Conservation (phyloP, 805 yeast genomes). For the Kurtzmaniella fragi region DNA sequence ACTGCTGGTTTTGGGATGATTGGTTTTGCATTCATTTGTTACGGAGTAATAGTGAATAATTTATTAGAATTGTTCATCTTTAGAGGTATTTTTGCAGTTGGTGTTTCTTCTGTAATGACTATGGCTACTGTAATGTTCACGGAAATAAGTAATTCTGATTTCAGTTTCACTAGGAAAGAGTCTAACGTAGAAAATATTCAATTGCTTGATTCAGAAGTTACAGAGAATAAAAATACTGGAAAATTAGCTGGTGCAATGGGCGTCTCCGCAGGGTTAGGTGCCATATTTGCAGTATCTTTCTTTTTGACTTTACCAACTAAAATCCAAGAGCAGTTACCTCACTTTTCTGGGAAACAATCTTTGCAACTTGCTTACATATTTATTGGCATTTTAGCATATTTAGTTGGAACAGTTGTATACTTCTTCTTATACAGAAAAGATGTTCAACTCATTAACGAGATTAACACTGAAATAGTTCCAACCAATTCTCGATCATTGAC, state of each 20-base stretch:
- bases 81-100: conserved; percentile 56
- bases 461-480: not conserved
- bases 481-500: conserved; percentile 3
- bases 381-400: conserved; percentile 40
- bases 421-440: conserved; percentile 36
- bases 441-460: not conserved
- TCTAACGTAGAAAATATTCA: conserved; percentile 2
- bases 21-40: conserved; percentile 44
- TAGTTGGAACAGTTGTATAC: conserved; percentile 34
- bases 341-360: conserved; percentile 29
- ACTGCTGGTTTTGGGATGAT: conserved; percentile 43
- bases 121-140: conserved; percentile 59
- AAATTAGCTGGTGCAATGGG: conserved; percentile 60
- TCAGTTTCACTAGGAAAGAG: conserved; percentile 20
- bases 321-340: conserved; percentile 38
- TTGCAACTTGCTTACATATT: conserved; percentile 45
- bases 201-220: not conserved
- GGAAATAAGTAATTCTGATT: conserved; percentile 46
- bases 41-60: conserved; percentile 30
- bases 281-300: conserved; percentile 53
- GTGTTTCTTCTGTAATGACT: conserved; percentile 50
- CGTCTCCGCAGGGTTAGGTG: conserved; percentile 59
- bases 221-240: conserved; percentile 29
- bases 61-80: conserved; percentile 43
- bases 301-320: conserved; percentile 54